phyloP scores from a whole-genome alignment of 768 basidiomycete species.

The Fibroporia radiculosa region DNA sequence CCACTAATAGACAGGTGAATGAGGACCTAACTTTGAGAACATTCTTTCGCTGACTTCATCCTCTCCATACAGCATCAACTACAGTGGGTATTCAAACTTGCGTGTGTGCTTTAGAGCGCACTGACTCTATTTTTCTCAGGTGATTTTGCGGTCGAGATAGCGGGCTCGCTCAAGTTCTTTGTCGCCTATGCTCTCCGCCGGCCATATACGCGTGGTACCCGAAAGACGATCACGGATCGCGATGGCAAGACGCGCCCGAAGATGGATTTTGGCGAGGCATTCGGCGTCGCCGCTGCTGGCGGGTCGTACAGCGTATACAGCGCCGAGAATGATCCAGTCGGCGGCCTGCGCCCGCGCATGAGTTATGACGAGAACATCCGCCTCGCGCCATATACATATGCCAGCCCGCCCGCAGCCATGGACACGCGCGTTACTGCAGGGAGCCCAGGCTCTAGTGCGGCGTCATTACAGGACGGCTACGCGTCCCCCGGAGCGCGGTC shows the following conservation, averaged over 20 bases:
- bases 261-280: constrained; percentile 32
- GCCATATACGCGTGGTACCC: constrained; percentile 18
- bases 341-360: constrained; percentile 8
- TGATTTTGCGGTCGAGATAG: constrained; percentile 65
- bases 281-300: constrained; percentile 20
- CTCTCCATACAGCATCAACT: constrained; percentile 33
- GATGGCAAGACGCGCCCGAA: constrained; percentile 21
- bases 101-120: not conserved
- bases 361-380: constrained; percentile 36
- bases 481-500: not conserved
- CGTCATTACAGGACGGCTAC: not conserved
- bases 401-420: not conserved
- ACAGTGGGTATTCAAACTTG: constrained; percentile 26
- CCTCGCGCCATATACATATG: constrained; percentile 30
- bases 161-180: constrained; percentile 55
- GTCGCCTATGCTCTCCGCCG: constrained; percentile 31
- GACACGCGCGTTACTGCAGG: not conserved
- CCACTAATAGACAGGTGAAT: constrained; percentile 60
- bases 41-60: not conserved
- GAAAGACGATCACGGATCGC: constrained; percentile 15
- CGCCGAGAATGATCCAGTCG: no score
- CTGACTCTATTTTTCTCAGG: constrained; percentile 25
- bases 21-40: not conserved
- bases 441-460: not conserved
- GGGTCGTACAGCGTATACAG: constrained; percentile 2